These are phyloP conservation scores for Termitomyces sp. DNA, from an alignment of 1,284 basidiomycete genomes.

Conservation along the genomic window DNA sequence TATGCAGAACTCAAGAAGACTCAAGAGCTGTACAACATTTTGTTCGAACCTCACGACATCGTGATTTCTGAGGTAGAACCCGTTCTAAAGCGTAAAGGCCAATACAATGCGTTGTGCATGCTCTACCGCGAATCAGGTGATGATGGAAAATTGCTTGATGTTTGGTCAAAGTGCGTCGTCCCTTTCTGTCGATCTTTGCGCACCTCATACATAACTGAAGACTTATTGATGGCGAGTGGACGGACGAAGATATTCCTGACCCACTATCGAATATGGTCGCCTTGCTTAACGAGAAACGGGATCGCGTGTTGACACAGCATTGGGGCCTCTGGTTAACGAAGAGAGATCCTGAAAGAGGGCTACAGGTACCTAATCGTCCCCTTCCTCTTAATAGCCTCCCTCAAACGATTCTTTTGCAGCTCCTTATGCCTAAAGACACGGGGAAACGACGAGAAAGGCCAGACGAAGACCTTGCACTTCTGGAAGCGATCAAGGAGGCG, in stretches of 20 bases:
- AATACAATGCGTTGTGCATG: conserved; percentile 62
- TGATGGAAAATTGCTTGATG: conserved; percentile 56
- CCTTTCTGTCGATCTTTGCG: neutral
- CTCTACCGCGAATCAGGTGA: conserved; percentile 58
- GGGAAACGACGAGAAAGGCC: conserved; percentile 44
- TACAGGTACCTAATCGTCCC: conserved; percentile 49
- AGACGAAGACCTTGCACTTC: conserved; percentile 53
- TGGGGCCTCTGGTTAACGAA: conserved; percentile 82
- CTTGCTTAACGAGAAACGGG: conserved; percentile 56
- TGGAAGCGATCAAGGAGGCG: conserved; percentile 52
- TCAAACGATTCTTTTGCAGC: conserved; percentile 29
- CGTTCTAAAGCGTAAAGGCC: conserved; percentile 44
- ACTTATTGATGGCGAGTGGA: conserved; percentile 65
- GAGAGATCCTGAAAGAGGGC: conserved; percentile 61
- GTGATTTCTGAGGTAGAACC: conserved; percentile 63
- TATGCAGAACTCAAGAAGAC: conserved; percentile 61
- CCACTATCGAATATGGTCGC: conserved; percentile 66
- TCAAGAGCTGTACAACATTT: conserved; percentile 56
- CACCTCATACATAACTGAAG: conserved; percentile 33
- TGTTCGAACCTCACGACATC: conserved; percentile 56
- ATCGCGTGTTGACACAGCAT: conserved; percentile 57
- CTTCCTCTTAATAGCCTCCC: neutral
- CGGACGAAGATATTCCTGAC: conserved; percentile 61
- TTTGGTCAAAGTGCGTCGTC: conserved; percentile 64
- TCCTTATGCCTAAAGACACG: conserved; percentile 49